Evolutionary conservation across 805 yeast genomes (phyloP), one percentile per base, ranked within the genome.

Genomic region (Ogataea methanolica): DNA sequence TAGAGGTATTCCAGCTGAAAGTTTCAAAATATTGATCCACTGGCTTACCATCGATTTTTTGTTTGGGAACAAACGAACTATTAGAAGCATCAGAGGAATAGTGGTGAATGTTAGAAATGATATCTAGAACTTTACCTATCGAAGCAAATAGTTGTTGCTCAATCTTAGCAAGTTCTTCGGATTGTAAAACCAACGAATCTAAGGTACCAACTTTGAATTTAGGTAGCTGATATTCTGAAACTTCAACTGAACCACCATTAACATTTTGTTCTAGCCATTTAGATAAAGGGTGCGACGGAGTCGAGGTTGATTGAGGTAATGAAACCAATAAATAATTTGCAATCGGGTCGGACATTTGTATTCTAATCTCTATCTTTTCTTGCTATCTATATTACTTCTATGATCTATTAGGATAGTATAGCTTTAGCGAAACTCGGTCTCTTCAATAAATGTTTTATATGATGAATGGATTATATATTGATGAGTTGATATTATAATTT

Each of bases 151-250:
- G 75, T 67, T 88, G 94, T n/a, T 72, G 71, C 68, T 94, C 99
- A 46, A 84, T 71, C 64, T 89, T 91, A 38, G 79, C 71, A 48
- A 94, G 76, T 61, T 92, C 98, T 60, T 94, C 99, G 65, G 91
- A 82, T 68, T 91, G 91, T 58, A 85, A 82, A 46, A 94, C 95
- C 50, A 94, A 76, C 31, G 90, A 84, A 68, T 94, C 99, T 62
- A 94, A 77, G 12, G 98, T 91, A 29, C 97, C 97, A 53, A 94
- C 88, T 67, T 94, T 92, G 69, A 94, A 92, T 52, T 76, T 81
- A 7, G 98, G 98, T 44, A 90, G 73, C 34, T 73, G 71, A 49
- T 86, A 78, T 47, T 75, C 70, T 45, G 74, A 66, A 33, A 88
- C 72, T 42, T 79, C 82, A 37, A 78, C 74, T 55, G 72, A 75